These are phyloP conservation scores for Ramalina intermedia DNA, from an alignment of 495 filamentous ascomycete species.

Conservation along the genomic window DNA sequence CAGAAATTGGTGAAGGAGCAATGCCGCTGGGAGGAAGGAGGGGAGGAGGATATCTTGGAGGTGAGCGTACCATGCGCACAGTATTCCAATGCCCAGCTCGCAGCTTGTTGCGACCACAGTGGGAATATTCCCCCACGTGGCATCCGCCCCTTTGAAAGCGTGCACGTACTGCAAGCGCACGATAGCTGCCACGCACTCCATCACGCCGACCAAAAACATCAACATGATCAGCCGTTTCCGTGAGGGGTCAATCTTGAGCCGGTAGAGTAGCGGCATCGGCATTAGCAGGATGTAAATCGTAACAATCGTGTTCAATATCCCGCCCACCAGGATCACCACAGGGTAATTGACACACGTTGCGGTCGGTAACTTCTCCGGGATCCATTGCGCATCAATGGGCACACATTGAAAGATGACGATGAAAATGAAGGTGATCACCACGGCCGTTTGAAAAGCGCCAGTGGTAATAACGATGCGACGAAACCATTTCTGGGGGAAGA, in stretches of 20 bases:
- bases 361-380: background rate
- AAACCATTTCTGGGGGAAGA: background rate
- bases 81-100: background rate
- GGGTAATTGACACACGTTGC: background rate
- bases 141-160: background rate
- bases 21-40: no score
- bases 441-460: background rate
- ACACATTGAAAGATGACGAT: background rate
- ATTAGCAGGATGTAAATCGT: slow-evolving; percentile 6
- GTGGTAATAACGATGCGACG: background rate
- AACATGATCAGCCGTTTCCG: background rate
- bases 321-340: background rate
- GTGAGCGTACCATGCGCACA: background rate
- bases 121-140: background rate
- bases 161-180: background rate
- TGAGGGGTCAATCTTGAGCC: slow-evolving; percentile 3
- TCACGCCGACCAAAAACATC: background rate
- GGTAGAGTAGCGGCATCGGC: slow-evolving; percentile 9
- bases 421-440: background rate
- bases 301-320: slow-evolving; percentile 7
- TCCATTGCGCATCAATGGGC: background rate
- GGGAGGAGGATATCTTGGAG: no score
- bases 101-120: background rate
- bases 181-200: background rate
- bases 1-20: no score